phyloP scores from a whole-genome alignment of 106 monocot species.

The Dactylorhiza incarnata region DNA sequence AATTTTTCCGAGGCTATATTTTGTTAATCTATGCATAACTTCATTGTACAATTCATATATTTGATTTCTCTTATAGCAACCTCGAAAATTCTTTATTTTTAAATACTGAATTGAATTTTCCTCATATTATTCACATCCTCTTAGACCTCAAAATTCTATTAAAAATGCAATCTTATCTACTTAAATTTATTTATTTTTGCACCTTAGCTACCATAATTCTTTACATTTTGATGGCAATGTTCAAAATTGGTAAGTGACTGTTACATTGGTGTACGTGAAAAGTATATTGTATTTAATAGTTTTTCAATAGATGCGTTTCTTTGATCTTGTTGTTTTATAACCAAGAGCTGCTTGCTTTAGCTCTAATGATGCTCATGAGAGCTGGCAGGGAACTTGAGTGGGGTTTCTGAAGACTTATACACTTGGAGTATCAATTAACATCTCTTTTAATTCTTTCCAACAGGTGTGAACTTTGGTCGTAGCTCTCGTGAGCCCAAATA shows the following conservation, averaged over 20 bases:
- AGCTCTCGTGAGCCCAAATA: conserved; percentile 56
- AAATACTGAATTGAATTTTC: no score
- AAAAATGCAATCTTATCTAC: neutral
- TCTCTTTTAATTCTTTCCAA: neutral
- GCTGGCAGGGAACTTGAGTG: neutral
- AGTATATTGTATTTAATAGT: neutral
- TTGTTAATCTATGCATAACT: no score
- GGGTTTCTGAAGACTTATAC: neutral
- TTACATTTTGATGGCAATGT: neutral
- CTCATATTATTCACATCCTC: no score
- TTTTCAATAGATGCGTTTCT: neutral
- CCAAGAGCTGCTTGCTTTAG: no score
- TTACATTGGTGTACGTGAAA: neutral
- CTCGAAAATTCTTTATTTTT: no score
- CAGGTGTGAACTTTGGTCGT: conserved; percentile 41
- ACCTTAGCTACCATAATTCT: neutral
- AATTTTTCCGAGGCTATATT: no score
- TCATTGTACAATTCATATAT: no score
- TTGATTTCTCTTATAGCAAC: no score
- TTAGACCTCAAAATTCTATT: no score
- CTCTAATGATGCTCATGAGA: neutral
- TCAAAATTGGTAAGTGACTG: neutral
- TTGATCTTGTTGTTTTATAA: neutral
- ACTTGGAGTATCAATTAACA: neutral
- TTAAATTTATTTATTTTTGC: neutral